These are phyloP conservation scores for Hibiscus tridactylites DNA, from an alignment of 345 rosid species.

Conservation along the genomic window DNA sequence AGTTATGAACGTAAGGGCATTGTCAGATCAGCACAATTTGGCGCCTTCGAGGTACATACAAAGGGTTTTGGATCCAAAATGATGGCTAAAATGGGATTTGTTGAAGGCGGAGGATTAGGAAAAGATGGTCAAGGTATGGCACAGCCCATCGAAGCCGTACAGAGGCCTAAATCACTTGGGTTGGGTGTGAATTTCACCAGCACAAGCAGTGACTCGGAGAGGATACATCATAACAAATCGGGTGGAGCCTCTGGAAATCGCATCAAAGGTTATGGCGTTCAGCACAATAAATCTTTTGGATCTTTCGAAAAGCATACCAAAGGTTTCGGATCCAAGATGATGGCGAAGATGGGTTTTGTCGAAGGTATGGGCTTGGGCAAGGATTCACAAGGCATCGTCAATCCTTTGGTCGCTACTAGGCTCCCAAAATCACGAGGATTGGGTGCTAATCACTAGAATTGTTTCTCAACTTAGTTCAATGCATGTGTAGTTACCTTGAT, in stretches of 20 bases:
- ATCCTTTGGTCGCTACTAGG: slow-evolving; percentile 17
- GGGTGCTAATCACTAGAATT: slow-evolving; percentile 44
- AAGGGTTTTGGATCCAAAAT: slow-evolving; percentile 88
- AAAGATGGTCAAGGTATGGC: slow-evolving; percentile 81
- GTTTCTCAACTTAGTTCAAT: not conserved
- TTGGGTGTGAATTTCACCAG: slow-evolving; percentile 47
- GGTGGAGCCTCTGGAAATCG: not conserved
- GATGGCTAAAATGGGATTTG: slow-evolving; percentile 93
- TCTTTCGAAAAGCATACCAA: slow-evolving; percentile 76
- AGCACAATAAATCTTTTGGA: slow-evolving; percentile 41
- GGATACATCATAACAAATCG: not conserved
- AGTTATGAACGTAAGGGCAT: slow-evolving; percentile 26
- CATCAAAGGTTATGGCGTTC: slow-evolving; percentile 10
- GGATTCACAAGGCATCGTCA: slow-evolving; percentile 44
- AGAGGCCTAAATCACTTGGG: slow-evolving; percentile 79
- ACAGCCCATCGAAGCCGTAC: slow-evolving; percentile 65
- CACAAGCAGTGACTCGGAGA: slow-evolving; percentile 18
- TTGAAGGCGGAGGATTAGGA: slow-evolving; percentile 80
- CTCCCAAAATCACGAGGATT: slow-evolving; percentile 61
- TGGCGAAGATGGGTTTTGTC: slow-evolving; percentile 88
- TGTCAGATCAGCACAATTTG: slow-evolving; percentile 32
- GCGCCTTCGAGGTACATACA: slow-evolving; percentile 83
- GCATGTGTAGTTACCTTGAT: not conserved
- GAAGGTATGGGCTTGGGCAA: slow-evolving; percentile 79
- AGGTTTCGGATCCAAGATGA: slow-evolving; percentile 87